Percentiles rank a stretch among this genome's conserved stretches.
Evolutionary conservation across 306 rosid species (phyloP).

Genomic region (Cicer pinnatifidum): DNA sequence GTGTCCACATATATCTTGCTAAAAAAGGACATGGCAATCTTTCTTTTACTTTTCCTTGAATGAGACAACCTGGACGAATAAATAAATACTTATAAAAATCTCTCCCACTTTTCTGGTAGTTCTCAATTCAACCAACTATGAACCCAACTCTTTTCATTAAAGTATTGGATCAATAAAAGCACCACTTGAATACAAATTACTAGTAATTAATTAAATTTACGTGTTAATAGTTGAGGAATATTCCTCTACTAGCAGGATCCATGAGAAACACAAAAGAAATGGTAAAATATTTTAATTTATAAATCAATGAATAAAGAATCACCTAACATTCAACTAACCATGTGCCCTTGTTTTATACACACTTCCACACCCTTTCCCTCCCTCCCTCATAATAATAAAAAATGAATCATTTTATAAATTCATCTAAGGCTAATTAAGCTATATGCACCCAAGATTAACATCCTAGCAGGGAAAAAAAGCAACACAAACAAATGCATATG

Average conservation of each 20-base stretch:
- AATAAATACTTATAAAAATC: background rate
- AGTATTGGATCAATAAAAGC: background rate
- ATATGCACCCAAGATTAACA: slow-evolving; percentile 62
- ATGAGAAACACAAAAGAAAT: background rate
- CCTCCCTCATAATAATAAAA: slow-evolving; percentile 19
- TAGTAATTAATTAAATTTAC: background rate
- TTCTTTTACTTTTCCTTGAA: slow-evolving; percentile 2
- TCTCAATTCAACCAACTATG: slow-evolving; percentile 17
- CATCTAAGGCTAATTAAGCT: slow-evolving; percentile 50
- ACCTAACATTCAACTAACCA: slow-evolving; percentile 49
- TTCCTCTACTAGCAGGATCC: slow-evolving; percentile 28
- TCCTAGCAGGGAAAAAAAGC: slow-evolving; percentile 67
- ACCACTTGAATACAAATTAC: background rate
- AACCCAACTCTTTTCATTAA: slow-evolving; percentile 1
- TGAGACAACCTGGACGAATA: background rate
- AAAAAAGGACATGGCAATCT: slow-evolving; percentile 39
- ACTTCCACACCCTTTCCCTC: slow-evolving; percentile 33
- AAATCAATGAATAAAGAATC: slow-evolving; percentile 84
- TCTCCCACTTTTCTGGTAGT: background rate
- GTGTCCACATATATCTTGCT: slow-evolving; percentile 40
- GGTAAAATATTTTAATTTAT: slow-evolving; percentile 26
- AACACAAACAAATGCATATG: slow-evolving; percentile 80
- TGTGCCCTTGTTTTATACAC: slow-evolving; percentile 47
- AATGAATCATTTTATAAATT: slow-evolving; percentile 38
- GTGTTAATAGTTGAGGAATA: slow-evolving; percentile 25